Evolutionary conservation across 2,329 filamentous ascomycete genomes (phyloP), one percentile per base, ranked within the genome.

Genomic region (Dryadomyces quercus-mongolicae): DNA sequence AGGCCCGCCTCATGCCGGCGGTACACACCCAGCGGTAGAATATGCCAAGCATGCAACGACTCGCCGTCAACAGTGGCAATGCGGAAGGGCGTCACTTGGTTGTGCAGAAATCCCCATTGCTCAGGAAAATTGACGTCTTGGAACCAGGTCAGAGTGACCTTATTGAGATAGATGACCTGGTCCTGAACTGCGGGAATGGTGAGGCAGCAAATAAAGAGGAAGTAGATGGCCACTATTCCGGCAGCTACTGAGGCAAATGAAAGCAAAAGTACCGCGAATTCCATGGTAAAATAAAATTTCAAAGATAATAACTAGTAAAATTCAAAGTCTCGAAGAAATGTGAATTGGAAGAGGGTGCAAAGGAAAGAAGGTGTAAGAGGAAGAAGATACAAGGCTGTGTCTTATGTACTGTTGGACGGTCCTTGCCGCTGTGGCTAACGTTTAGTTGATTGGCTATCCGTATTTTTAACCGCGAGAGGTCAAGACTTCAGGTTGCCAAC

Each of bases 41-140:
- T 74, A 65, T 90, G 86, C 86, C 86, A 91, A 45, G 82, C 84
- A 62, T 86, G 86, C 3, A 91, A 68, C 0, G 70, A 78, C 63
- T 86, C 81, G 40, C 80, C 76, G 64, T 90, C 86, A 0, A 75
- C 68, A 0, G 85, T 88, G 2, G 66, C 67, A 43, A 90, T 67
- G 51, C 76, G 78, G 64, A 91, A 90, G 0, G 86, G 82, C 16
- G 83, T 84, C 1, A 87, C 80, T 68, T 92, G 86, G 56, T 84
- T 83, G 61, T 77, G 81, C 34, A 83, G 72, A 63, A 89, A 89
- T 0, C 85, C 86, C 67, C 82, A 87, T 52, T 78, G 74, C 62
- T 88, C 84, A 0, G 85, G 82, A 45, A 79, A 70, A 54, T 80
- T 77, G 46, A 85, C 66, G 63, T 88, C 78, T 56, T 83, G 72